Conservation (phyloP, 2,329 filamentous ascomycete species). For the Paecilomyces dactylethromorphus region DNA sequence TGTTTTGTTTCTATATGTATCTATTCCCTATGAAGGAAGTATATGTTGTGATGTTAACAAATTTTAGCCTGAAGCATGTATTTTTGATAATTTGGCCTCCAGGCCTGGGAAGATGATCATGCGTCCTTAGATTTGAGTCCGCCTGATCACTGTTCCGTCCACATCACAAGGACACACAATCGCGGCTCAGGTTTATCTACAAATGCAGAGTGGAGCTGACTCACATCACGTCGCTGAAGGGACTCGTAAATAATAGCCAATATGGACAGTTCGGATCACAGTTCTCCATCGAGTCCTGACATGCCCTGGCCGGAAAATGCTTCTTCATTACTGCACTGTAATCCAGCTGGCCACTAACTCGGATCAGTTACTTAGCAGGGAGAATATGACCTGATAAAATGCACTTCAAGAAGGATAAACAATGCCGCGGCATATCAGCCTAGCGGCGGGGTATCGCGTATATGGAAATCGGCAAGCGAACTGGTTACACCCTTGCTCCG, state of each 20-base stretch:
- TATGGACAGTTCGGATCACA: too few species aligned
- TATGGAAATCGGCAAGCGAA: slow-evolving; percentile 22
- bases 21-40: not conserved
- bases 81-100: not conserved
- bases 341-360: too few species aligned
- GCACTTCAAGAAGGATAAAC: not conserved
- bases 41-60: not conserved
- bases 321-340: too few species aligned
- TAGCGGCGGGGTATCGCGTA: slow-evolving; percentile 14
- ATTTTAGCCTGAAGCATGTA: not conserved
- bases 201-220: too few species aligned
- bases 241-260: too few species aligned
- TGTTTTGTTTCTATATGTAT: too few species aligned
- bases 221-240: too few species aligned
- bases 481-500: slow-evolving; percentile 23
- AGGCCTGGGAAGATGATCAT: not conserved
- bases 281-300: too few species aligned
- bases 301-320: too few species aligned
- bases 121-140: not conserved
- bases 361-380: too few species aligned
- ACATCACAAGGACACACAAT: not conserved
- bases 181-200: not conserved
- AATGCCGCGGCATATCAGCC: not conserved
- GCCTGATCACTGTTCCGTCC: not conserved
- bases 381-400: too few species aligned